A percentile compares a stretch with the other conserved stretches of the same genome.
phyloP scores from a whole-genome alignment of 371 early-diverging fungal species.

The Lichtheimia hyalospora region DNA sequence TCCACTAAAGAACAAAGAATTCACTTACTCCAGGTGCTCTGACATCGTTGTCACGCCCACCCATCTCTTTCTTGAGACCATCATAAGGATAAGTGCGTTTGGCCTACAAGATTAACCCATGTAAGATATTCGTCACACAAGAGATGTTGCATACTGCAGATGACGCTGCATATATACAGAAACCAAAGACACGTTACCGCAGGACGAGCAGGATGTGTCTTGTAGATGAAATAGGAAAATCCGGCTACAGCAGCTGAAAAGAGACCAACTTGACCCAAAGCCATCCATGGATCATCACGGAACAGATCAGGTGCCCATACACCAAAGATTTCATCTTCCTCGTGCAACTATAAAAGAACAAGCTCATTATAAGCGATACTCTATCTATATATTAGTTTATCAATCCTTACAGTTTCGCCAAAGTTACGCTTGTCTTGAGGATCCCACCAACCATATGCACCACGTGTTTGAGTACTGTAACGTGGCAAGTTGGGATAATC shows the following conservation, averaged over 20 bases:
- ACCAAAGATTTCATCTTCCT: slow-evolving; percentile 64
- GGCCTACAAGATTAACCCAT: slow-evolving; percentile 16
- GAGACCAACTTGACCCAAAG: slow-evolving; percentile 48
- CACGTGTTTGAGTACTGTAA: slow-evolving; percentile 56
- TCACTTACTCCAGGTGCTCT: slow-evolving; percentile 49
- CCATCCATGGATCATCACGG: slow-evolving; percentile 54
- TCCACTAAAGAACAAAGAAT: background rate
- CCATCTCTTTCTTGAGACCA: slow-evolving; percentile 48
- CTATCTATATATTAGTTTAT: no score
- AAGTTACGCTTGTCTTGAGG: slow-evolving; percentile 67
- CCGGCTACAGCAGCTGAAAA: slow-evolving; percentile 37
- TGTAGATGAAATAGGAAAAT: slow-evolving; percentile 48
- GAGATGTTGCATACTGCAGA: background rate
- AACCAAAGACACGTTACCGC: slow-evolving; percentile 29
- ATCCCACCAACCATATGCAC: slow-evolving; percentile 62
- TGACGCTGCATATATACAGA: background rate
- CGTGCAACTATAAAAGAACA: slow-evolving; percentile 46
- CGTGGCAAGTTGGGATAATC: slow-evolving; percentile 68
- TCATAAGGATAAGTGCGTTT: slow-evolving; percentile 50
- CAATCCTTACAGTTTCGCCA: slow-evolving; percentile 55
- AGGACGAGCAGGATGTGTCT: slow-evolving; percentile 46
- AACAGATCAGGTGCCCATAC: slow-evolving; percentile 68
- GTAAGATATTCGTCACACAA: no score
- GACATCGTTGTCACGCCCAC: slow-evolving; percentile 46
- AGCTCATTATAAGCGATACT: background rate